Conservation (phyloP, 176 grass and related monocot genomes). For the Avena eriantha region DNA sequence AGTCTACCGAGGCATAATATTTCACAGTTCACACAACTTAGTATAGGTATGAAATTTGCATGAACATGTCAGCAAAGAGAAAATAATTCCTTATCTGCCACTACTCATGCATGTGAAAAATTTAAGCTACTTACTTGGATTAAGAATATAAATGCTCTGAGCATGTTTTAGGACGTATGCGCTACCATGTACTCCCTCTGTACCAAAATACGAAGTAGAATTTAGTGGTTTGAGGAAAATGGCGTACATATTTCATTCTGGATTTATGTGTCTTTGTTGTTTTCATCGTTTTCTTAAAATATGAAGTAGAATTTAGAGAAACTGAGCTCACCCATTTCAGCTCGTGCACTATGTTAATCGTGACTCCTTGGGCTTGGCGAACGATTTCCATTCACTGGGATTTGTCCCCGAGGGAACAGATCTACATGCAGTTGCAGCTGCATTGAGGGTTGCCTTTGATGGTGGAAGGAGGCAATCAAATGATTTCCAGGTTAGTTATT, state of each 20-base stretch:
- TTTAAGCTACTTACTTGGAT: constrained; percentile 14
- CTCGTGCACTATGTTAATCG: constrained; percentile 96
- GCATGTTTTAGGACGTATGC: background rate
- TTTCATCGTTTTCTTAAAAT: constrained; percentile 32
- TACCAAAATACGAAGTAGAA: background rate
- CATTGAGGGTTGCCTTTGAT: constrained; percentile 70
- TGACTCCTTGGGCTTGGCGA: constrained; percentile 84
- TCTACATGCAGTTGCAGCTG: constrained; percentile 70
- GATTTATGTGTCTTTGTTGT: constrained; percentile 31
- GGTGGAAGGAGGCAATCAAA: constrained; percentile 74
- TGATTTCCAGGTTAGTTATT: constrained; percentile 82
- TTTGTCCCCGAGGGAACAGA: constrained; percentile 95
- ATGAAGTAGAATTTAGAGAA: background rate
- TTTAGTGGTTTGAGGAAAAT: background rate
- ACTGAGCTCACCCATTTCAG: constrained; percentile 58
- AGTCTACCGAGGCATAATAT: background rate
- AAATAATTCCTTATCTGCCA: background rate
- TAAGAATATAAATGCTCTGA: background rate
- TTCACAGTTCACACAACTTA: background rate
- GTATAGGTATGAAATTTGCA: background rate
- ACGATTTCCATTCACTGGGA: constrained; percentile 94
- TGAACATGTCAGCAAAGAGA: background rate
- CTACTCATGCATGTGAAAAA: background rate
- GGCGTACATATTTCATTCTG: background rate
- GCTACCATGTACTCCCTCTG: constrained; percentile 5